A percentile compares a stretch with the other conserved stretches of the same genome.
These are phyloP conservation scores for Mycena metata DNA, from an alignment of 768 basidiomycete species.

Conservation along the genomic window DNA sequence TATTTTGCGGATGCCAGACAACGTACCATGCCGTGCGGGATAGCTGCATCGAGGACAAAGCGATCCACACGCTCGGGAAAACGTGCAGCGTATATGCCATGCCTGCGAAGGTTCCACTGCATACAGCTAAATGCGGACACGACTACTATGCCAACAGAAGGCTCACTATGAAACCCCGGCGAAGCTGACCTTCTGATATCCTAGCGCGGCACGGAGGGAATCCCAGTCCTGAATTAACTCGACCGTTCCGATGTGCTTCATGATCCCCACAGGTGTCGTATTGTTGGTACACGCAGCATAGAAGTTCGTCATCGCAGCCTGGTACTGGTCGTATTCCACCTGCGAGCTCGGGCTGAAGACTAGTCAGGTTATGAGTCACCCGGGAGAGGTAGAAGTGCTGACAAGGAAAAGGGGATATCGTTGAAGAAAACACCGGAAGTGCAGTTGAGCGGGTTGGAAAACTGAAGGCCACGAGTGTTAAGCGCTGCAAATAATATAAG, in stretches of 20 bases:
- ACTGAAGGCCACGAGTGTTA: conserved; percentile 35
- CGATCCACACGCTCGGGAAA: conserved; percentile 30
- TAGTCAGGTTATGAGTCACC: no score
- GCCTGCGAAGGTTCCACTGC: conserved; percentile 21
- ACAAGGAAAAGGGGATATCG: conserved; percentile 30
- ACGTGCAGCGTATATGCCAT: conserved; percentile 33
- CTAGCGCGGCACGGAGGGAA: conserved; percentile 28
- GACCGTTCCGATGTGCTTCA: conserved; percentile 18
- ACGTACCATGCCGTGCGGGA: no score
- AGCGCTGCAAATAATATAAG: conserved; percentile 14
- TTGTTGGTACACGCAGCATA: neutral
- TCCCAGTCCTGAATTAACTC: conserved; percentile 38
- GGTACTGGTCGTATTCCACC: conserved; percentile 27
- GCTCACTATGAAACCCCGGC: conserved; percentile 35
- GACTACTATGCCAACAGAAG: neutral
- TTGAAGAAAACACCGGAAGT: conserved; percentile 32
- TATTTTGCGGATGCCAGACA: no score
- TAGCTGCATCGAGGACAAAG: conserved; percentile 14
- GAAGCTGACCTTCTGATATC: conserved; percentile 31
- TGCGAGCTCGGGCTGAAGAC: conserved; percentile 15
- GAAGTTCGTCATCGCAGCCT: conserved; percentile 29
- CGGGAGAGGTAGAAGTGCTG: neutral
- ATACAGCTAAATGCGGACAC: neutral
- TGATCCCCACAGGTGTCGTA: conserved; percentile 31
- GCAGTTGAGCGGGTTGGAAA: conserved; percentile 37